Conservation (phyloP, 2,329 filamentous ascomycete genomes). For the Mollisia scopiformis region DNA sequence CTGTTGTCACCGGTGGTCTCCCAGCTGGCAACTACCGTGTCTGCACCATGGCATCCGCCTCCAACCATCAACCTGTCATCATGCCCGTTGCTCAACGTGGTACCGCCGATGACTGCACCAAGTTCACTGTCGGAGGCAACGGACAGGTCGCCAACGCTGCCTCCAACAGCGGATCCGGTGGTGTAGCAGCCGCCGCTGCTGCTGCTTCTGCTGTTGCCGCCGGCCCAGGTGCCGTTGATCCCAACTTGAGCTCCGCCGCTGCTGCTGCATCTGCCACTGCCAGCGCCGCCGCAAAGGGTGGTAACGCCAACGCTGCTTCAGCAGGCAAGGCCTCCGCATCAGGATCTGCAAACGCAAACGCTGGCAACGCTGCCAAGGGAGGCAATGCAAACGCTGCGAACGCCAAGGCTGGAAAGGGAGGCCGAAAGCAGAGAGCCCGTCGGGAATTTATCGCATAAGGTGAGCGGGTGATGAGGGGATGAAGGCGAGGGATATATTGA, state of each 20-base stretch:
- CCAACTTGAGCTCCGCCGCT: constrained; percentile 29
- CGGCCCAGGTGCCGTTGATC: constrained; percentile 20
- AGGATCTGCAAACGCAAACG: constrained; percentile 6
- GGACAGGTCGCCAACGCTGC: constrained; percentile 27
- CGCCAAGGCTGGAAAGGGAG: background rate
- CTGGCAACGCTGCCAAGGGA: background rate
- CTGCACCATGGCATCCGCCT: constrained; percentile 46
- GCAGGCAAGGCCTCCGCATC: background rate
- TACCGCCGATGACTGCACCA: constrained; percentile 48
- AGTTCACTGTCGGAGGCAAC: constrained; percentile 42
- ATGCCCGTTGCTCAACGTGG: constrained; percentile 50
- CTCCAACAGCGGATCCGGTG: constrained; percentile 23
- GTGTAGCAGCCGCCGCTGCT: constrained; percentile 20
- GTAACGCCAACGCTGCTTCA: background rate
- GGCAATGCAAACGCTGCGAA: background rate
- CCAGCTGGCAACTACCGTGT: constrained; percentile 46
- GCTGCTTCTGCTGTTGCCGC: constrained; percentile 19
- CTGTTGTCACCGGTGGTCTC: constrained; percentile 43
- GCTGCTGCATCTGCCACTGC: background rate
- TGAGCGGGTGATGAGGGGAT: background rate
- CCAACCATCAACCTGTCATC: constrained; percentile 48
- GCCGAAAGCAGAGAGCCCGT: constrained; percentile 11
- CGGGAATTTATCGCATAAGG: constrained; percentile 28
- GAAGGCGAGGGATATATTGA: constrained; percentile 8
- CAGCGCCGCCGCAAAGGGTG: background rate